These are phyloP conservation scores for Acorus gramineus DNA, from an alignment of 106 monocot species.

Conservation along the genomic window DNA sequence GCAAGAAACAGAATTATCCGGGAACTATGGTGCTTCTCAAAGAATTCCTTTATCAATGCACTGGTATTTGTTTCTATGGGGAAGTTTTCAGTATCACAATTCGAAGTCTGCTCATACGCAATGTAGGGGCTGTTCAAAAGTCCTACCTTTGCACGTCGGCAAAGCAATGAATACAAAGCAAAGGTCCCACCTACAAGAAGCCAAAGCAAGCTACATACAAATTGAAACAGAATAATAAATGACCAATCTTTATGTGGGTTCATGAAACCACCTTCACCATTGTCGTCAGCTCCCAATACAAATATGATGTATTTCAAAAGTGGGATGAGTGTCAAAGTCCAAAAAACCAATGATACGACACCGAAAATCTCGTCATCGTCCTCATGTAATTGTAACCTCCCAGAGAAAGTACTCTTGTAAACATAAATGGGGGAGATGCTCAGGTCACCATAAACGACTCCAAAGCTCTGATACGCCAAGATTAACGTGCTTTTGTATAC, in stretches of 20 bases:
- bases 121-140: constrained; percentile 6
- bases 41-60: not conserved
- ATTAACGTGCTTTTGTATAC: too few relatives aligned
- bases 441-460: too few relatives aligned
- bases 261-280: constrained; percentile 18
- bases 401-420: too few relatives aligned
- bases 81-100: constrained; percentile 2
- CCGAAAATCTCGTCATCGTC: too few relatives aligned
- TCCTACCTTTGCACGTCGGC: constrained; percentile 16
- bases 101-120: constrained; percentile 1
- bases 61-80: not conserved
- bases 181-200: constrained; percentile 23
- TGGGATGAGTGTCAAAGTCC: constrained; percentile 18
- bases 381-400: too few relatives aligned
- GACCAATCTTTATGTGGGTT: not conserved
- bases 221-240: not conserved
- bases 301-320: constrained; percentile 14
- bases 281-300: constrained; percentile 19
- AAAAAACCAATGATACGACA: constrained; percentile 23
- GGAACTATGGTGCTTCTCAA: constrained; percentile 7
- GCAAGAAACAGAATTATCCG: constrained; percentile 14
- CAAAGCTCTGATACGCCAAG: too few relatives aligned
- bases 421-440: too few relatives aligned
- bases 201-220: too few relatives aligned
- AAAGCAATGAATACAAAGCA: constrained; percentile 23